phyloP scores from a whole-genome alignment of 1,284 basidiomycete species.

The Fomitiporia mediterranea region DNA sequence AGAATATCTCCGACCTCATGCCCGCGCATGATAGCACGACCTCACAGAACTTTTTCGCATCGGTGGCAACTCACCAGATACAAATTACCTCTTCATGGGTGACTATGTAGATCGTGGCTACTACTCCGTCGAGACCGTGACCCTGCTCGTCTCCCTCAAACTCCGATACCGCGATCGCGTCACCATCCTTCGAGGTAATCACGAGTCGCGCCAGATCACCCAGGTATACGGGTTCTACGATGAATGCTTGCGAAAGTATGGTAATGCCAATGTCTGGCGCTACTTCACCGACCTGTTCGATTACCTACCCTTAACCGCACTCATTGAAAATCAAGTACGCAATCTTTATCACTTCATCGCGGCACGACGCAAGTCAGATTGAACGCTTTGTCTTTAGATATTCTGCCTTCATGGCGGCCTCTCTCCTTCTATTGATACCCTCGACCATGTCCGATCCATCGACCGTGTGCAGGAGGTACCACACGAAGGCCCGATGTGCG shows the following conservation, averaged over 20 bases:
- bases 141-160: conserved; percentile 96
- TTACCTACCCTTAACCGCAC: conserved; percentile 93
- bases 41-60: conserved; percentile 99
- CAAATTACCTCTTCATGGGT: conserved; percentile 99
- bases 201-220: conserved; percentile 99
- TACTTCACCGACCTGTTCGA: conserved; percentile 99
- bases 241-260: conserved; percentile 99
- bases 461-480: conserved; percentile 99
- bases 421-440: conserved; percentile 98
- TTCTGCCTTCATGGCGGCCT: conserved; percentile 99
- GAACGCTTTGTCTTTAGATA: conserved; percentile 54
- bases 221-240: conserved; percentile 99
- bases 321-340: conserved; percentile 99
- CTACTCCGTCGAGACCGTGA: conserved; percentile 99
- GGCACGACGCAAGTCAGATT: neutral
- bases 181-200: conserved; percentile 97
- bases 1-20: conserved; percentile 25
- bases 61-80: conserved; percentile 98
- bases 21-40: conserved; percentile 70
- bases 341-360: conserved; percentile 36
- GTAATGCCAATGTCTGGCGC: conserved; percentile 99
- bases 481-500: conserved; percentile 99
- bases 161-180: conserved; percentile 97
- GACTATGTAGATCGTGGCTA: conserved; percentile 99
- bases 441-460: conserved; percentile 97